Evolutionary conservation across 257 asterid species (phyloP), one percentile per base, ranked within the genome.

Genomic region (Eucommia ulmoides): DNA sequence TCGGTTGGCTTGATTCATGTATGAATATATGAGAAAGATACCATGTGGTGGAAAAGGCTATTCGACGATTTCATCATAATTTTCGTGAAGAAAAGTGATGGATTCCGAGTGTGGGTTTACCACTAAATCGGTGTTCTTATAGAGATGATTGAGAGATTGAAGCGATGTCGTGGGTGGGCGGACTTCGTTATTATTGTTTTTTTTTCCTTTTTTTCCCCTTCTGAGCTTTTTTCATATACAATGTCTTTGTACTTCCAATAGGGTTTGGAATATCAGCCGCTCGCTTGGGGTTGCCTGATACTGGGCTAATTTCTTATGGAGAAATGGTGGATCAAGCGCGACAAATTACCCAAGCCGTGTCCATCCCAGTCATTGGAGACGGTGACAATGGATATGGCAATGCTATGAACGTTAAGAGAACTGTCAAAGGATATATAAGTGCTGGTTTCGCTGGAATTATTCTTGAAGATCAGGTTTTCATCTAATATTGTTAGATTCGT

Each of bases 301-400:
- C 95, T 2, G 97, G 95, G 63, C 75, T 88, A 26, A 64, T 88
- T 64, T 84, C 97, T 24, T 88, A 71, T 41, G 97, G 95, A 16
- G 97, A 88, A 74, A 88, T 84, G 95, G 87, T 81, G 68, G 81
- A 76, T 66, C 94, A 81, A 72, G 97, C 94, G 49, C 77, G 11
- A 46, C 83, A 77, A 65, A 79, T 88, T 55, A 77, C 89, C 23
- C 80, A 69, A 51, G 88, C 97, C 35, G 88, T 79, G 41, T 75
- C 89, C 53, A 84, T 88, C 49, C 97, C 97, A 12, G 51, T 88
- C 51, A 88, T 88, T 51, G 97, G 97, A 35, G 97, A 88, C 69
- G 97, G 81, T 46, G 97, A 88, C 68, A 84, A 88, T 65, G 97
- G 97, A 58, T 84, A 88, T 58, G 97, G 95, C 58, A 88, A 88